Evolutionary conservation across 2,329 filamentous ascomycete species (phyloP), one percentile per base, ranked within the genome.

Genomic region (Whalleya microplaca): DNA sequence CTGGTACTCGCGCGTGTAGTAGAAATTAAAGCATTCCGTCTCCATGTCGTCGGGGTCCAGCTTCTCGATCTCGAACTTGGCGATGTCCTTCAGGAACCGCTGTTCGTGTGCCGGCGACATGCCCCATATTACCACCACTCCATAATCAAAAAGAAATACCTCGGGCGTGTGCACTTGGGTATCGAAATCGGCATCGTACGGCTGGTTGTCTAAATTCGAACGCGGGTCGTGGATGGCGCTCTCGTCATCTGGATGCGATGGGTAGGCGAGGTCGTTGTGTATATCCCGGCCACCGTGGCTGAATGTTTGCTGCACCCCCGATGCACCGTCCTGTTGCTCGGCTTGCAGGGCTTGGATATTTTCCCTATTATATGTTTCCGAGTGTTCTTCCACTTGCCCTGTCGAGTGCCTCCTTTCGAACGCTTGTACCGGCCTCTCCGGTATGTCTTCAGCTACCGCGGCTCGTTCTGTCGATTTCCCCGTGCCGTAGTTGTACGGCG

Each of bases 1-100:
- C 76, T 99, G 96, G 73, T 99, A 99, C 72, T 98, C 94, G 68
- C 90, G 85, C 2, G 95, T 98, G 78, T 99, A 98, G 79, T 99
- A 99, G 74, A 98, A 99, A 73, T 99, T 99, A 82, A 99, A 99
- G 69, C 94, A 92, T 74, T 99, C 95, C 20, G 71, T 91, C 76
- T 99, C 94, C 27, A 96, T 88, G 66, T 96, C 92, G 69, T 96
- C 93, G 10, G 89, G 85, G 21, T 87, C 87, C 47, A 98, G 82
- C 73, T 96, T 96, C 71, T 96, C 94, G 41, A 87, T 84, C 73
- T 97, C 95, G 66, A 98, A 99, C 70, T 95, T 96, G 54, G 91
- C 86, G 59, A 99, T 90, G 68, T 99, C 94, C 66, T 95, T 95
- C 16, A 99, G 79, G 70, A 99, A 96, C 41, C 90, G 86, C 64